Conservation (phyloP, 352 stramenopile genomes). For the Phytophthora pinifolia region DNA sequence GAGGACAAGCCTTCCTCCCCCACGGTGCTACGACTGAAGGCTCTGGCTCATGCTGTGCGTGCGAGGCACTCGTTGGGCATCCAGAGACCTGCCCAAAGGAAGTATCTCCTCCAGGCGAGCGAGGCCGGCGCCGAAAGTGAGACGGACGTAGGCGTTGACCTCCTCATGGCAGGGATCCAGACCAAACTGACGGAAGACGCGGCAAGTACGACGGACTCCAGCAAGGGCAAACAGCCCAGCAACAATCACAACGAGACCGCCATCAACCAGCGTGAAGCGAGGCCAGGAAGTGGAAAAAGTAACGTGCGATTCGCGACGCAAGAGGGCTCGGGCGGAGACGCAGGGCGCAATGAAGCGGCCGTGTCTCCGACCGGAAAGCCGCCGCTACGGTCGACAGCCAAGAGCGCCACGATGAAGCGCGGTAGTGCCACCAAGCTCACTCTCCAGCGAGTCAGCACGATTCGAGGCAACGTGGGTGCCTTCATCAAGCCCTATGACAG, state of each 20-base stretch:
- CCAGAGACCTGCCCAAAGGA: conserved; percentile 26
- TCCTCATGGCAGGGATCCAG: conserved; percentile 32
- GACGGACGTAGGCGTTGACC: conserved; percentile 38
- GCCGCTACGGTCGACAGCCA: conserved; percentile 1
- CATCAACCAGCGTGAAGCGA: neutral
- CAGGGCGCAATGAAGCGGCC: neutral
- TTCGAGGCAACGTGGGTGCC: conserved; percentile 38
- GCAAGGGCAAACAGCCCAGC: conserved; percentile 3
- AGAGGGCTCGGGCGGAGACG: neutral
- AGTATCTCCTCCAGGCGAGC: conserved; percentile 43
- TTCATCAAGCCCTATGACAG: conserved; percentile 23
- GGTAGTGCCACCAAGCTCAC: conserved; percentile 5
- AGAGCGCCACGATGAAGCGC: conserved; percentile 17
- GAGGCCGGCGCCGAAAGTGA: conserved; percentile 38
- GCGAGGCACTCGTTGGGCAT: conserved; percentile 53
- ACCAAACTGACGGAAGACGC: conserved; percentile 35
- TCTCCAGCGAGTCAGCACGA: conserved; percentile 37
- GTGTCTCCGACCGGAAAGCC: conserved; percentile 5
- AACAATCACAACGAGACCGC: conserved; percentile 6
- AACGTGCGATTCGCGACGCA: conserved; percentile 19
- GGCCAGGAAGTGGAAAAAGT: conserved; percentile 1
- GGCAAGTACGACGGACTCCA: conserved; percentile 1
- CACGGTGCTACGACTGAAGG: conserved; percentile 41
- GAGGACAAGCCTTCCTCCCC: conserved; percentile 30
- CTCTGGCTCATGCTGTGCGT: conserved; percentile 53